A percentile compares a stretch with the other conserved stretches of the same genome.
Evolutionary conservation across 2,329 filamentous ascomycete species (phyloP).

Genomic region (Colletotrichum musae): DNA sequence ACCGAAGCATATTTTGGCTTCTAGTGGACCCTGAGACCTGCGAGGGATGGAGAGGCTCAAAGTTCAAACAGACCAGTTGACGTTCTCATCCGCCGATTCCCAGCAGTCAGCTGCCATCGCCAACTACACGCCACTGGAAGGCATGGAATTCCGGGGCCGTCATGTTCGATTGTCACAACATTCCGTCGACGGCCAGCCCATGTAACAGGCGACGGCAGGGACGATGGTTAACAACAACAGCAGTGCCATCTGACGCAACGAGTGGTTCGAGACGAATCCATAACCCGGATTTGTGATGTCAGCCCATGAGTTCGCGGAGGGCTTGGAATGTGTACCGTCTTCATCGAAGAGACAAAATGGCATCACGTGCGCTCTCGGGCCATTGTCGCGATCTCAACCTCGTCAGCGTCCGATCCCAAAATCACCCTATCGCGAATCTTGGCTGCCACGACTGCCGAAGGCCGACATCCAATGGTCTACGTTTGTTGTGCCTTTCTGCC

Average conservation of each 20-base stretch:
- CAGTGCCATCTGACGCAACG: neutral
- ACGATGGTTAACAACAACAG: too few relatives aligned
- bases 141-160: constrained; percentile 16
- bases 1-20: neutral
- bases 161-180: constrained; percentile 4
- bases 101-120: neutral
- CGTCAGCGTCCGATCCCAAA: neutral
- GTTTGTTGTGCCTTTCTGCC: neutral
- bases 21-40: neutral
- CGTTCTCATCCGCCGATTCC: constrained; percentile 6
- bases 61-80: neutral
- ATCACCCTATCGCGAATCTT: constrained; percentile 12
- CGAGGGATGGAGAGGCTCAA: neutral
- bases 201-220: neutral
- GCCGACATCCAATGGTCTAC: constrained; percentile 8
- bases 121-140: constrained; percentile 3
- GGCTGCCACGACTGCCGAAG: constrained; percentile 19
- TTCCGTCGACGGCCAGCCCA: constrained; percentile 15
- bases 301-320: constrained; percentile 19
- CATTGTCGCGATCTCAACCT: neutral
- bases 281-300: constrained; percentile 9
- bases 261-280: constrained; percentile 1
- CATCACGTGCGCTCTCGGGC: constrained; percentile 10
- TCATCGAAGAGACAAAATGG: neutral
- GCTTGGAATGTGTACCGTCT: neutral